Conservation (phyloP, 768 basidiomycete species). For the Trametes cinnabarina region DNA sequence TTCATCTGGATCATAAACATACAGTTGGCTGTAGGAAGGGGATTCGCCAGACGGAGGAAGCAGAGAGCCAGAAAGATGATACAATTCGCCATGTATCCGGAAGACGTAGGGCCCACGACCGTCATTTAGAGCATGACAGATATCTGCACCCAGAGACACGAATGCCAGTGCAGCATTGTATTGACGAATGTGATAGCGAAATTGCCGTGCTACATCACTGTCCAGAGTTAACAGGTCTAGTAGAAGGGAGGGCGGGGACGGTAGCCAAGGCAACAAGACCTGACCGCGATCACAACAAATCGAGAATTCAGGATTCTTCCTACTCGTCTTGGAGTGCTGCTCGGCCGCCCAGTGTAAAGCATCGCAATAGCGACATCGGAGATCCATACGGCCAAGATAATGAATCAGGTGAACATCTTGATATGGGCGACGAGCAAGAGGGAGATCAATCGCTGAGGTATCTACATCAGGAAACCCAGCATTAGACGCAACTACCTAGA, state of each 20-base stretch:
- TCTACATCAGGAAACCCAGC: no score
- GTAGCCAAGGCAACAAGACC: slow-evolving; percentile 27
- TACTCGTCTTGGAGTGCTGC: slow-evolving; percentile 15
- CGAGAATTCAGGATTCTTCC: slow-evolving; percentile 29
- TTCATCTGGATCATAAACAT: slow-evolving; percentile 38
- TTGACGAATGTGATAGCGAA: slow-evolving; percentile 36
- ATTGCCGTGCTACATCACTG: slow-evolving; percentile 21
- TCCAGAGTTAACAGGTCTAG: slow-evolving; percentile 19
- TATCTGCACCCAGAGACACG: slow-evolving; percentile 34
- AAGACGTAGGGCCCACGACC: slow-evolving; percentile 36
- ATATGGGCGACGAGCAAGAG: no score
- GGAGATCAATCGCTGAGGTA: no score
- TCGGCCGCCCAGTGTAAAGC: slow-evolving; percentile 40
- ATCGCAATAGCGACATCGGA: slow-evolving; percentile 32
- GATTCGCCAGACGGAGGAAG: slow-evolving; percentile 26
- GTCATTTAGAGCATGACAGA: slow-evolving; percentile 30
- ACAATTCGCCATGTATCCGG: slow-evolving; percentile 36
- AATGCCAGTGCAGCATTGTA: slow-evolving; percentile 45
- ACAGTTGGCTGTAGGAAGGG: slow-evolving; percentile 38
- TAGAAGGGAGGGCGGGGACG: slow-evolving; percentile 27
- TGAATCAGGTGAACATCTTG: background rate
- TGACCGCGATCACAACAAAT: slow-evolving; percentile 38
- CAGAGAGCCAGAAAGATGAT: slow-evolving; percentile 37
- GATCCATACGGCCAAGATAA: slow-evolving; percentile 36
- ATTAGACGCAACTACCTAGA: no score